Percentiles rank a stretch among this genome's conserved stretches.
Evolutionary conservation across 2,329 filamentous ascomycete genomes (phyloP).

Genomic region (Mariannaea elegans): DNA sequence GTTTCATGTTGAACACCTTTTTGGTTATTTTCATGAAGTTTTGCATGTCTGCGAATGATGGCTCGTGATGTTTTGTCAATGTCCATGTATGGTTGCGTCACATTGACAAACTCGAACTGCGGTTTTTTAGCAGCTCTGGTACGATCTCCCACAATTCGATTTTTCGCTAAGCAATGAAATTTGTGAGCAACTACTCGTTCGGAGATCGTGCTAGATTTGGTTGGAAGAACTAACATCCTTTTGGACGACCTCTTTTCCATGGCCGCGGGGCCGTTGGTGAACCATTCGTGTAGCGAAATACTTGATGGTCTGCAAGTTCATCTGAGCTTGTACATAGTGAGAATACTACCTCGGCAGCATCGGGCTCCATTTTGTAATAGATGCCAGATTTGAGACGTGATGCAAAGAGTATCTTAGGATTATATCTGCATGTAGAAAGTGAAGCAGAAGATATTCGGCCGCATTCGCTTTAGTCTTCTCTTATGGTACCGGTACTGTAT

Average conservation of each 20-base stretch:
- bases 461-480: not conserved
- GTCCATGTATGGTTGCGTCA: not conserved
- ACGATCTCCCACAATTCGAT: not conserved
- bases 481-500: too few relatives aligned
- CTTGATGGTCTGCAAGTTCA: not conserved
- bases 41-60: not conserved
- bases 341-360: not conserved
- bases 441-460: not conserved
- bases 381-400: not conserved
- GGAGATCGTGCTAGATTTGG: too few relatives aligned
- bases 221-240: not conserved
- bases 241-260: conserved; percentile 6
- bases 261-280: not conserved
- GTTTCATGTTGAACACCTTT: not conserved
- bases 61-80: not conserved
- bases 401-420: too few relatives aligned
- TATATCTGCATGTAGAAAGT: not conserved
- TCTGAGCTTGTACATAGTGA: not conserved
- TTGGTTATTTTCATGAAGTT: not conserved
- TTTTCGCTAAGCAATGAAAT: not conserved
- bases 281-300: not conserved
- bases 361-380: not conserved
- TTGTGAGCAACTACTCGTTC: not conserved
- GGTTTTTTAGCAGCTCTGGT: not conserved
- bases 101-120: not conserved